Evolutionary conservation across 23 red algal species (phyloP), one percentile per base, ranked within the genome.

Genomic region (Porphyridium purpureum): DNA sequence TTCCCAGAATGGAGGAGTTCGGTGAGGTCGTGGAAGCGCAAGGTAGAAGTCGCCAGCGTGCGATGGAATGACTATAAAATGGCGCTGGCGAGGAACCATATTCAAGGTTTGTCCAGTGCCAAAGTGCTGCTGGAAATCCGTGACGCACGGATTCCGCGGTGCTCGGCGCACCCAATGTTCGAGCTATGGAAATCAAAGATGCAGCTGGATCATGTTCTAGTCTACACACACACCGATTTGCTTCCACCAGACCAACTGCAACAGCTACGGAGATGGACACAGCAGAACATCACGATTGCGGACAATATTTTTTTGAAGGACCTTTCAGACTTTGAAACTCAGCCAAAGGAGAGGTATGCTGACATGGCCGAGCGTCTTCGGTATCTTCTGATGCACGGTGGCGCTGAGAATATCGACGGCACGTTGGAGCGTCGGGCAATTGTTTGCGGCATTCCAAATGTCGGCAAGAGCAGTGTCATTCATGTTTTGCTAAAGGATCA

Each of bases 391-490:
- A 11, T 44, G 11, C 38, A 44, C 11, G 17, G 17, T 17, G 38
- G 38, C n/a, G n/a, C n/a, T n/a, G n/a, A n/a, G n/a, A n/a, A n/a
- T n/a, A n/a, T n/a, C n/a, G n/a, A n/a, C n/a, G n/a, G n/a, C n/a
- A n/a, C n/a, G 38, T 17, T 11, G 38, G 38, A 11, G 38, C 11
- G 17, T 11, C 11, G 17, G 38, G 38, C 38, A 17, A 44, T 44
- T 11, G 38, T 44, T 11, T 11, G 11, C 38, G 38, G 38, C 38
- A 17, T 44, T 11, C 38, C 38, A 44, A 44, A 44, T 17, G 11
- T 17, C 17, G 38, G 38, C 11, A 44, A 44, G 38, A 44, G 38
- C 38, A 44, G 38, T 44, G 38, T 44, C 38, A 17, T 44, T 44
- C 17, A 44, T 17, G 38, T 44, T 11, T 11, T 11, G 11, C 11